Evolutionary conservation across 2,329 filamentous ascomycete species (phyloP).

Genomic region (Colletotrichum tabaci): DNA sequence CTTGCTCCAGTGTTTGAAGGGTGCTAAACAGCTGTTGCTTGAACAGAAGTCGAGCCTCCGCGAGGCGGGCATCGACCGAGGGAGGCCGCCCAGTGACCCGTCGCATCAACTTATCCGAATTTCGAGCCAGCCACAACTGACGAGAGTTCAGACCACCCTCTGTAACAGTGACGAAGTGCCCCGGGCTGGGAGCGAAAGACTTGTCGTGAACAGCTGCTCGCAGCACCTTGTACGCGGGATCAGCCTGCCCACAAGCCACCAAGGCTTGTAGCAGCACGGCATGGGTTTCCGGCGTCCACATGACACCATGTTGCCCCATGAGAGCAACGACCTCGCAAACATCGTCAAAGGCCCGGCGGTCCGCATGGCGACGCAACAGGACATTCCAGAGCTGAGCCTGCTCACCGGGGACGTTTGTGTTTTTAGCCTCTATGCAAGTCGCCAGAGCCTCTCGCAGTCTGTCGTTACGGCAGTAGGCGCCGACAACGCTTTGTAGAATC

Average conservation of each 20-base stretch:
- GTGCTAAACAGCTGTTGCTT: conserved; percentile 41
- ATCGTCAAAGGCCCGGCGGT: conserved; percentile 67
- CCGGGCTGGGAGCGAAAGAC: conserved; percentile 61
- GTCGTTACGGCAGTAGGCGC: conserved; percentile 71
- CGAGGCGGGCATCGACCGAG: conserved; percentile 60
- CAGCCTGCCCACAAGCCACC: conserved; percentile 63
- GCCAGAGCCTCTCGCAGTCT: conserved; percentile 54
- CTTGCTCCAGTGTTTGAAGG: conserved; percentile 15
- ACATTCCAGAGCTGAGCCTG: conserved; percentile 83
- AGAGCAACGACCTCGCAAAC: conserved; percentile 63
- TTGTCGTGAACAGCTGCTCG: conserved; percentile 59
- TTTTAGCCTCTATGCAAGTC: conserved; percentile 65
- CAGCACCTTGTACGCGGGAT: conserved; percentile 65
- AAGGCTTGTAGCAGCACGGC: conserved; percentile 65
- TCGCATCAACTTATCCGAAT: conserved; percentile 53
- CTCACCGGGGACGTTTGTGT: conserved; percentile 62
- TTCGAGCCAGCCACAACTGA: conserved; percentile 59
- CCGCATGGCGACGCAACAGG: conserved; percentile 78
- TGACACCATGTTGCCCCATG: conserved; percentile 64
- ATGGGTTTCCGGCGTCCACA: conserved; percentile 67
- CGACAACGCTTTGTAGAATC: conserved; percentile 70
- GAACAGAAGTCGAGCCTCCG: conserved; percentile 58
- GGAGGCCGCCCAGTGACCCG: conserved; percentile 45
- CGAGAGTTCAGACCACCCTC: conserved; percentile 62
- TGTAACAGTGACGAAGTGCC: conserved; percentile 70